Evolutionary conservation across 2,329 filamentous ascomycete species (phyloP).

Genomic region (Fusarium musae): DNA sequence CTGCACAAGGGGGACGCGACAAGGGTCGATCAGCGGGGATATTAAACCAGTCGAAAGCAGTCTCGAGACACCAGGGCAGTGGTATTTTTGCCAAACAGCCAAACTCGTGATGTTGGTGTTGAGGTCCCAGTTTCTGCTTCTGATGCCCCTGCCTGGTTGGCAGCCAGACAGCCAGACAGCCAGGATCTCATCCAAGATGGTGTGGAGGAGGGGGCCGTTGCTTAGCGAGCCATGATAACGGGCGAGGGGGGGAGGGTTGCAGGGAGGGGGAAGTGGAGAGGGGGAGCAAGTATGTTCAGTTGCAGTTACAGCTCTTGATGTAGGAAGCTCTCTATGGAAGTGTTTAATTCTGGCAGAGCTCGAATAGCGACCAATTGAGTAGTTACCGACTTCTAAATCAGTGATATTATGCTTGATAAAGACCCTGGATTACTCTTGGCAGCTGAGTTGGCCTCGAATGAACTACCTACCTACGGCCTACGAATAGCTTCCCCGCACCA

Average conservation of each 20-base stretch:
- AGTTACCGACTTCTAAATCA: not conserved
- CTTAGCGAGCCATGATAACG: conserved; percentile 35
- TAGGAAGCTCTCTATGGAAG: conserved; percentile 25
- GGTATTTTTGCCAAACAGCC: not conserved
- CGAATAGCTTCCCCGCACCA: conserved; percentile 23
- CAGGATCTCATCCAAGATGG: conserved; percentile 27
- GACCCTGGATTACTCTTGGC: not conserved
- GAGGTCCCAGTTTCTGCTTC: conserved; percentile 9
- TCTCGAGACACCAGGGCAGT: conserved; percentile 24
- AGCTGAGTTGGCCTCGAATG: conserved; percentile 7
- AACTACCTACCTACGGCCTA: not conserved
- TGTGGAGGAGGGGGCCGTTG: conserved; percentile 18
- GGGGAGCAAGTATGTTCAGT: not conserved
- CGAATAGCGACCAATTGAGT: not conserved
- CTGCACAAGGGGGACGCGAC: conserved; percentile 17
- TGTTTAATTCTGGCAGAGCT: conserved; percentile 27
- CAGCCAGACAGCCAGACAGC: conserved; percentile 2
- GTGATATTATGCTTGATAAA: not conserved
- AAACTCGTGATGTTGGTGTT: conserved; percentile 24
- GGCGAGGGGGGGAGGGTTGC: not conserved
- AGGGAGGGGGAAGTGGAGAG: not conserved
- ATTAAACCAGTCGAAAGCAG: conserved; percentile 36
- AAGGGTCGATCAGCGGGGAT: conserved; percentile 42
- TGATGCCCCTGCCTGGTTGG: conserved; percentile 16
- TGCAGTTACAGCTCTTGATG: conserved; percentile 2